Evolutionary conservation across 139 green algal species (phyloP).

Genomic region (Tetraselmis striata): DNA sequence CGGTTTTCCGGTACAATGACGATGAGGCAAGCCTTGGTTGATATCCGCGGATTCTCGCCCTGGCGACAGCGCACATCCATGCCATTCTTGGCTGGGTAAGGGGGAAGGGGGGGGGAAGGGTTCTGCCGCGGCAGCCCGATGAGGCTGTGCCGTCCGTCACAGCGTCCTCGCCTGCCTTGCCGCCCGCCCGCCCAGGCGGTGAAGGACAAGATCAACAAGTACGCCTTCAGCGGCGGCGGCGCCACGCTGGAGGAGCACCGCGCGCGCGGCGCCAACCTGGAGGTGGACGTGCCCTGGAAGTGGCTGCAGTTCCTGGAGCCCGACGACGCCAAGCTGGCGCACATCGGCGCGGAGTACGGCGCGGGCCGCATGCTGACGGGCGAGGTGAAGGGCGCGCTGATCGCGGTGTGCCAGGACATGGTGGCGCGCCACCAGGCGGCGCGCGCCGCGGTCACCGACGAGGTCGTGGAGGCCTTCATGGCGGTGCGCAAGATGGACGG

Average conservation of each 20-base stretch:
- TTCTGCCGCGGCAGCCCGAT: too few relatives aligned
- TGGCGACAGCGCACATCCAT: too few relatives aligned
- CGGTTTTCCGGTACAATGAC: too few relatives aligned
- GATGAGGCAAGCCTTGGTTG: too few relatives aligned
- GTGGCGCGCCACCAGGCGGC: slow-evolving; percentile 65
- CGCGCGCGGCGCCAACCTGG: slow-evolving; percentile 77
- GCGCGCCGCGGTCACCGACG: slow-evolving; percentile 76
- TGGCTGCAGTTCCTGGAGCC: slow-evolving; percentile 97
- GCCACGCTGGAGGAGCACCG: slow-evolving; percentile 87
- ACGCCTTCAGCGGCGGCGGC: slow-evolving; percentile 89
- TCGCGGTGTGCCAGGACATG: slow-evolving; percentile 60
- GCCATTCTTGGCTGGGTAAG: too few relatives aligned
- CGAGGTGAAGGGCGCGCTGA: slow-evolving; percentile 88
- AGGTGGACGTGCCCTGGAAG: slow-evolving; percentile 92
- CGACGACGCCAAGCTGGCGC: too few relatives aligned
- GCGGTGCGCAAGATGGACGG: slow-evolving; percentile 59
- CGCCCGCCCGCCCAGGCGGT: too few relatives aligned
- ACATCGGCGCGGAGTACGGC: slow-evolving; percentile 72
- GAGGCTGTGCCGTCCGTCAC: too few relatives aligned
- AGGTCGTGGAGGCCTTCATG: slow-evolving; percentile 90
- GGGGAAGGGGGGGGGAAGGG: too few relatives aligned
- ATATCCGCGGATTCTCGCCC: too few relatives aligned
- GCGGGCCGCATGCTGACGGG: slow-evolving; percentile 88
- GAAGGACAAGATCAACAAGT: slow-evolving; percentile 30
- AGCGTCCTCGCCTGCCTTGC: too few relatives aligned